Evolutionary conservation across 768 basidiomycete species (phyloP).

Genomic region (Lentinula guzmanii): DNA sequence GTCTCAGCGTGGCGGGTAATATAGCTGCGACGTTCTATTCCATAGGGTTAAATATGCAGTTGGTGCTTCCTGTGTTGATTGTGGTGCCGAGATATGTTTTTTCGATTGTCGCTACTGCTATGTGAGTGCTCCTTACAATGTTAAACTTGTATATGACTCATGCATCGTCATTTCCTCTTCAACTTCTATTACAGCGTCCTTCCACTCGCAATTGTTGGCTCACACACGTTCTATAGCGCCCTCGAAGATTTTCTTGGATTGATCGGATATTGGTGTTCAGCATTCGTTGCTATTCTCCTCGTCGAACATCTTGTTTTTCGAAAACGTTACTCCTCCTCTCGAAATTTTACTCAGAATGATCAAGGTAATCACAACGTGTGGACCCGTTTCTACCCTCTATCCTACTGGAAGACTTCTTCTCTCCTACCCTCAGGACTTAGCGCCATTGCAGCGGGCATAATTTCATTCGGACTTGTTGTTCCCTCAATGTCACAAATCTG

Average conservation of each 20-base stretch:
- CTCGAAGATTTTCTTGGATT: constrained; percentile 74
- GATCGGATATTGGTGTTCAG: constrained; percentile 62
- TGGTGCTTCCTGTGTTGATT: constrained; percentile 53
- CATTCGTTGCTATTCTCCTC: constrained; percentile 57
- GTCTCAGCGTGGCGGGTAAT: constrained; percentile 77
- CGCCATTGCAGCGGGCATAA: constrained; percentile 46
- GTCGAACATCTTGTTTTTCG: constrained; percentile 70
- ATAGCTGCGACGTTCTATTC: constrained; percentile 83
- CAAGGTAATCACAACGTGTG: not conserved
- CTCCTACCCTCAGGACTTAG: constrained; percentile 64
- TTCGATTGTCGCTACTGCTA: constrained; percentile 62
- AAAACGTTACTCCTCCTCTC: constrained; percentile 31
- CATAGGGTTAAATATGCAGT: constrained; percentile 66
- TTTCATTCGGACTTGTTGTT: constrained; percentile 54
- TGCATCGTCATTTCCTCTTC: not conserved
- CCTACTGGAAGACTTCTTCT: constrained; percentile 50
- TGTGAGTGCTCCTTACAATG: constrained; percentile 36
- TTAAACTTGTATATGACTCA: too few relatives aligned
- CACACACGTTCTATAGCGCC: constrained; percentile 64
- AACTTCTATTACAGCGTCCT: constrained; percentile 42
- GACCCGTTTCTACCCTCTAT: constrained; percentile 38
- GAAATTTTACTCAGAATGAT: not conserved
- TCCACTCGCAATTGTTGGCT: constrained; percentile 70
- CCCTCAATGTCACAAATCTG: constrained; percentile 73
- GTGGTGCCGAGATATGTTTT: constrained; percentile 72